Evolutionary conservation across 2,329 filamentous ascomycete genomes (phyloP), one percentile per base, ranked within the genome.

Genomic region (Sporothrix curviconia): DNA sequence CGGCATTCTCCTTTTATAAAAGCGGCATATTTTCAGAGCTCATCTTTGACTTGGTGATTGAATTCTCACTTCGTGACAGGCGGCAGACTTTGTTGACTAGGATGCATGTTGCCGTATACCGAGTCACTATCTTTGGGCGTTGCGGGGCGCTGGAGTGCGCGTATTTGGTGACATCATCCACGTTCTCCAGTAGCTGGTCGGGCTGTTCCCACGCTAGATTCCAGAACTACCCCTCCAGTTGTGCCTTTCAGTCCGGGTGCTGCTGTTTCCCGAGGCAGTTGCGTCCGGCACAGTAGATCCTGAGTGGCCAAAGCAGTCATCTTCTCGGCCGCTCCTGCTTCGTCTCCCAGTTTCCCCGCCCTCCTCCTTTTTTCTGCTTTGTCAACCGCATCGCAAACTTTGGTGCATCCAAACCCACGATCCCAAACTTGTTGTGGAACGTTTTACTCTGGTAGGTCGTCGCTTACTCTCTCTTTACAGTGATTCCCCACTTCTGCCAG

Each of bases 81-180:
- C n/a, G n/a, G n/a, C n/a, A n/a, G n/a, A n/a, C n/a, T n/a, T n/a
- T n/a, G n/a, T n/a, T n/a, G n/a, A n/a, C n/a, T n/a, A n/a, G n/a
- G n/a, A n/a, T n/a, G n/a, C n/a, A n/a, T n/a, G n/a, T n/a, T n/a
- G n/a, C n/a, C n/a, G n/a, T n/a, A n/a, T n/a, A 4, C 25, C 25
- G 24, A 7, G 47, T 12, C 32, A 37, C 19, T 40, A 28, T 22
- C 49, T n/a, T 28, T n/a, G 37, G 17, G 24, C 34, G 36, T 30
- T 52, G 36, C 36, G 49, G 49, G 49, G 47, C 47, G n/a, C 8
- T 19, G 15, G 50, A 28, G n/a, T 39, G 37, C 37, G 37, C 34
- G 36, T 22, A 30, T 36, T 52, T 52, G 49, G 49, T 52, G 49
- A 52, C 49, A 52, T 52, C 49, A 52, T 40, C 49, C 49, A 5